These are phyloP conservation scores for Zelopaecilomyces penicillatus DNA, from an alignment of 2,329 filamentous ascomycete genomes.

Conservation along the genomic window DNA sequence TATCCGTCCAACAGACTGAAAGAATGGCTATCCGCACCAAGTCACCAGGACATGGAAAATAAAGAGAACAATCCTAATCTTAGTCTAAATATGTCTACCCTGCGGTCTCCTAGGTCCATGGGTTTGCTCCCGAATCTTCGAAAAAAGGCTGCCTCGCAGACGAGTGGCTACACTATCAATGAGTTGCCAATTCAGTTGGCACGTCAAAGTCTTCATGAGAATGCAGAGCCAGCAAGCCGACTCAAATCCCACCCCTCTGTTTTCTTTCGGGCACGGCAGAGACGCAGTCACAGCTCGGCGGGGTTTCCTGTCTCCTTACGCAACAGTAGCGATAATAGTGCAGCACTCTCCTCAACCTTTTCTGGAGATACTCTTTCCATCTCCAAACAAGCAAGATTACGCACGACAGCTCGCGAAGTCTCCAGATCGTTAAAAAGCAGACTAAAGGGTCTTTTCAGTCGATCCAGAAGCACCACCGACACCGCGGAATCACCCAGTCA, in stretches of 20 bases:
- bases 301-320: conserved; percentile 42
- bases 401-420: conserved; percentile 49
- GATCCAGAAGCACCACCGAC: conserved; percentile 15
- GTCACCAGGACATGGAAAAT: conserved; percentile 4
- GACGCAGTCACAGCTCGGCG: conserved; percentile 22
- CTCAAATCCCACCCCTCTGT: conserved; percentile 35
- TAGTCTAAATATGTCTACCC: conserved; percentile 1
- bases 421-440: conserved; percentile 54
- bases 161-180: conserved; percentile 17
- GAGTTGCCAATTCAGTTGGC: conserved; percentile 28
- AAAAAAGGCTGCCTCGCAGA: conserved; percentile 13
- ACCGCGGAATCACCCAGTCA: conserved; percentile 3
- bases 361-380: conserved; percentile 16
- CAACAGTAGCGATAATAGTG: conserved; percentile 34
- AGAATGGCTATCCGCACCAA: conserved; percentile 8
- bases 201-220: conserved; percentile 26
- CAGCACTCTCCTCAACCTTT: conserved; percentile 23
- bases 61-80: conserved; percentile 22
- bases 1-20: conserved; percentile 6
- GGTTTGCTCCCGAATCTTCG: conserved; percentile 36
- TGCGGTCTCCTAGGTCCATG: conserved; percentile 48
- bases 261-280: conserved; percentile 33
- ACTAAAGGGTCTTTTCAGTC: conserved; percentile 38
- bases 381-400: conserved; percentile 28
- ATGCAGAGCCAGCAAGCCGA: conserved; percentile 25